Conservation (phyloP, 2,329 filamentous ascomycete genomes). For the Colletotrichum shisoi region DNA sequence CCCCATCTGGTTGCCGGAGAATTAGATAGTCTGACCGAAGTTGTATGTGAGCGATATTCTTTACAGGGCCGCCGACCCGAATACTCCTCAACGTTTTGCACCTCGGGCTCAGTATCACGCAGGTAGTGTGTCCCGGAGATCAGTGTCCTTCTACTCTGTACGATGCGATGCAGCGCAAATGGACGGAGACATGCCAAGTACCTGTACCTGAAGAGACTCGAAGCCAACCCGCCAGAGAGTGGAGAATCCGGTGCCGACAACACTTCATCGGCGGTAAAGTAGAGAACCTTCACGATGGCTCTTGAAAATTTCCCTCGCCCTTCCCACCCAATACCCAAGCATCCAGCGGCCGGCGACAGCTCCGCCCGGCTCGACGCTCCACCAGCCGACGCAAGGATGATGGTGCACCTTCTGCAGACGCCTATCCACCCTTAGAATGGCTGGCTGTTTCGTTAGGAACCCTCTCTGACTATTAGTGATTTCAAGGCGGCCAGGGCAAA, state of each 20-base stretch:
- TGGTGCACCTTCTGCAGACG: constrained; percentile 16
- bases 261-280: constrained; percentile 12
- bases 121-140: no score
- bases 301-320: constrained; percentile 22
- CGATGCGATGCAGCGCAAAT: neutral
- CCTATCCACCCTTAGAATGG: neutral
- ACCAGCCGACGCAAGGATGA: constrained; percentile 24
- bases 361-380: neutral
- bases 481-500: neutral
- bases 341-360: neutral
- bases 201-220: constrained; percentile 13
- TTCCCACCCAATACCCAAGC: constrained; percentile 1
- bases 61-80: constrained; percentile 33
- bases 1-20: constrained; percentile 9
- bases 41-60: constrained; percentile 32
- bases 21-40: constrained; percentile 15
- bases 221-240: constrained; percentile 22
- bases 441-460: neutral
- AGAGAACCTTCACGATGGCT: constrained; percentile 38
- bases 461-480: neutral
- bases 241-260: constrained; percentile 29
- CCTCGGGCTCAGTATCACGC: neutral
- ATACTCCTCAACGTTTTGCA: neutral
- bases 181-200: constrained; percentile 7
- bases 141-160: neutral